Evolutionary conservation across 148 eudicot species (phyloP).

Genomic region (Suaeda aralocaspica): DNA sequence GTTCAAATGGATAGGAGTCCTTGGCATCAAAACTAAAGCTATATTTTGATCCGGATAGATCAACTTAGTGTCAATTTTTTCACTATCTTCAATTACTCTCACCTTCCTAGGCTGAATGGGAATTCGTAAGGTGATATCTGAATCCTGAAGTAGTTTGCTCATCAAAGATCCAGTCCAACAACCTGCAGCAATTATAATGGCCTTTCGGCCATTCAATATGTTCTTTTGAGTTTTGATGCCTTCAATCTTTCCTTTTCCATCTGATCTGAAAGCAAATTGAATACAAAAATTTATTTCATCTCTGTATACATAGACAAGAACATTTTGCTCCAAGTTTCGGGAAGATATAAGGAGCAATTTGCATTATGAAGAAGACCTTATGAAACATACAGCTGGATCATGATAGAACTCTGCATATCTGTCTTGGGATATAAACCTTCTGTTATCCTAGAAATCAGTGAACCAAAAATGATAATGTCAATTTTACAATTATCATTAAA

Average conservation of each 20-base stretch:
- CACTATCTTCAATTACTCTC: not conserved
- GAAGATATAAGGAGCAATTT: not conserved
- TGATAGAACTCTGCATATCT: constrained; percentile 81
- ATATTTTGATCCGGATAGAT: not conserved
- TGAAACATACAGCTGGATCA: constrained; percentile 65
- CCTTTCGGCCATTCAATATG: constrained; percentile 56
- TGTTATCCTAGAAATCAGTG: constrained; percentile 49
- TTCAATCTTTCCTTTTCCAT: constrained; percentile 47
- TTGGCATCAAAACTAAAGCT: not conserved
- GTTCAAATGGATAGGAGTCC: not conserved
- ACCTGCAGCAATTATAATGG: constrained; percentile 75
- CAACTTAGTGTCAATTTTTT: not conserved
- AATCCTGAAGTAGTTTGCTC: constrained; percentile 47
- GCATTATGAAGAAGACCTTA: constrained; percentile 56
- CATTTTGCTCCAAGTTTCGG: not conserved
- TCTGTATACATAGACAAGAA: not conserved
- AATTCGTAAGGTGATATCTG: constrained; percentile 43
- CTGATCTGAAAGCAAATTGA: constrained; percentile 41
- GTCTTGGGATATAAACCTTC: constrained; percentile 56
- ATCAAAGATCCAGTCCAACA: constrained; percentile 92
- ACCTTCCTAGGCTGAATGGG: constrained; percentile 97
- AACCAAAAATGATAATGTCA: constrained; percentile 13
- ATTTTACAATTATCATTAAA: constrained; percentile 5
- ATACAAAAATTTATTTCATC: not conserved
- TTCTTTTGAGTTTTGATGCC: constrained; percentile 69